phyloP scores from a whole-genome alignment of 148 eudicot species.

The Limonium bicolor region DNA sequence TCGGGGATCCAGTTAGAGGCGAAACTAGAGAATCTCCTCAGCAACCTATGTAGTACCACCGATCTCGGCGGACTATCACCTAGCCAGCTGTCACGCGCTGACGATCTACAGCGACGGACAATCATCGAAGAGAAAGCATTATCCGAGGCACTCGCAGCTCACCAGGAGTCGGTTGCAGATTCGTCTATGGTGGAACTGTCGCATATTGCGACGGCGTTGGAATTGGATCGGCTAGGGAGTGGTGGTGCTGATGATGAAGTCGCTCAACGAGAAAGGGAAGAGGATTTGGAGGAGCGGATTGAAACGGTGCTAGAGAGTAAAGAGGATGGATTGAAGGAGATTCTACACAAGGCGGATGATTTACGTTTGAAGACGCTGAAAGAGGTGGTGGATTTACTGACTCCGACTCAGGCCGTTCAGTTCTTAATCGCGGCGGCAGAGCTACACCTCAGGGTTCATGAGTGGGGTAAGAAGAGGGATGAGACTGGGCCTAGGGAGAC shows the following conservation, averaged over 20 bases:
- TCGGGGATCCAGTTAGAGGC: conserved; percentile 48
- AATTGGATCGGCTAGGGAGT: too few relatives aligned
- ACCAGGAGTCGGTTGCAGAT: conserved; percentile 64
- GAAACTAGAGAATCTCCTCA: conserved; percentile 22
- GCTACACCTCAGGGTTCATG: conserved; percentile 48
- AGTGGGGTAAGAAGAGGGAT: conserved; percentile 63
- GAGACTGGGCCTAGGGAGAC: conserved; percentile 3
- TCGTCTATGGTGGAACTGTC: conserved; percentile 54
- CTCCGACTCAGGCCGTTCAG: conserved; percentile 48
- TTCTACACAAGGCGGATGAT: conserved; percentile 37
- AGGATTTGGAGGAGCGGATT: too few relatives aligned
- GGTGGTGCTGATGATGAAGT: too few relatives aligned
- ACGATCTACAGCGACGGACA: conserved; percentile 32
- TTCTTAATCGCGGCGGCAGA: conserved; percentile 54
- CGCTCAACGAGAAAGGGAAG: too few relatives aligned
- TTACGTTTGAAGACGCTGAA: conserved; percentile 45
- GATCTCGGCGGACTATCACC: conserved; percentile 43
- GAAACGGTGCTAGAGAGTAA: conserved; percentile 19
- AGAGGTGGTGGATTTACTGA: conserved; percentile 26
- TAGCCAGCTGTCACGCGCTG: conserved; percentile 26
- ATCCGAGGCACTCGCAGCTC: conserved; percentile 40
- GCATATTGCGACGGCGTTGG: conserved; percentile 21
- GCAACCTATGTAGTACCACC: conserved; percentile 15
- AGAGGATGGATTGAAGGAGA: conserved; percentile 19
- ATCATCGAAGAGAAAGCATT: conserved; percentile 37